These are phyloP conservation scores for Eucalyptus pauciflora DNA, from an alignment of 345 rosid species.

Conservation along the genomic window DNA sequence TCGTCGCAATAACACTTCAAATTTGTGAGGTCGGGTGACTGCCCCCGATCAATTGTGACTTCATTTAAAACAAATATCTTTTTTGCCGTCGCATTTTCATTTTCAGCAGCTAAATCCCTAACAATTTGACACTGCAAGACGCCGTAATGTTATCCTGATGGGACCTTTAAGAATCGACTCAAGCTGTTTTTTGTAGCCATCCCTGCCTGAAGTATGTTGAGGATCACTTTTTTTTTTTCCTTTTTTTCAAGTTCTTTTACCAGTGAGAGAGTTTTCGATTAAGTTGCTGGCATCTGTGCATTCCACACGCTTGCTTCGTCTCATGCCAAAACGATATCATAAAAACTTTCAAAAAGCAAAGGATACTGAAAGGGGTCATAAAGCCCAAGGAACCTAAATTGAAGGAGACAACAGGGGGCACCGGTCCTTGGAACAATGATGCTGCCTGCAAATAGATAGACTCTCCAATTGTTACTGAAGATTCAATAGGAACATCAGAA, in stretches of 20 bases:
- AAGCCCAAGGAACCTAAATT: slow-evolving; percentile 96
- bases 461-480: neutral
- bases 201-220: slow-evolving; percentile 57
- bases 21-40: neutral
- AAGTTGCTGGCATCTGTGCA: neutral
- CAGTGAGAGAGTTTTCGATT: neutral
- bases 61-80: slow-evolving; percentile 76
- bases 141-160: slow-evolving; percentile 81
- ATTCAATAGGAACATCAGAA: neutral
- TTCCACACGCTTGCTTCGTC: neutral
- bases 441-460: slow-evolving; percentile 56
- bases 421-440: slow-evolving; percentile 94
- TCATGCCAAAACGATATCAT: neutral
- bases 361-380: slow-evolving; percentile 99
- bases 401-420: slow-evolving; percentile 92
- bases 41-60: slow-evolving; percentile 96
- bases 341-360: neutral
- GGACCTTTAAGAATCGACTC: slow-evolving; percentile 75
- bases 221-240: neutral
- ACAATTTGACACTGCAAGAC: slow-evolving; percentile 69
- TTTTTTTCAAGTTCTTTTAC: neutral
- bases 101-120: slow-evolving; percentile 24
- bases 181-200: slow-evolving; percentile 69
- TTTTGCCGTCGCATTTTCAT: neutral
- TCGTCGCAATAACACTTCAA: too few relatives aligned